Conservation (phyloP, 2,329 filamentous ascomycete species). For the Hypoxylon sp. region DNA sequence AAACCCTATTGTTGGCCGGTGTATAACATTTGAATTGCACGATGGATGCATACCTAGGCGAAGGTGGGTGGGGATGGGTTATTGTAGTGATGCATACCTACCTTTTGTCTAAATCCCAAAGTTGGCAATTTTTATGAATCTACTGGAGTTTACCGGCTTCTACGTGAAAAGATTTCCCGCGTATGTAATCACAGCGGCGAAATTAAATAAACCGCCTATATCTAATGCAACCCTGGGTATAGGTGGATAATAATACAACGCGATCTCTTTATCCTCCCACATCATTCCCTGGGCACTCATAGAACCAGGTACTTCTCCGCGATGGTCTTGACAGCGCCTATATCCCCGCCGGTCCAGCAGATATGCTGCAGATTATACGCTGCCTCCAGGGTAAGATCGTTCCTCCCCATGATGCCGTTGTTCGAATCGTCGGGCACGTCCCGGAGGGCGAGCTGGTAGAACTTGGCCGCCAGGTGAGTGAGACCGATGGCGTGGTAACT, state of each 20-base stretch:
- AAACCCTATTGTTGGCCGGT: no score
- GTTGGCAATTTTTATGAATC: no score
- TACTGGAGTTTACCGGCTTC: no score
- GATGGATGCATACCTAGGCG: no score
- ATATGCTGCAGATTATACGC: constrained; percentile 51
- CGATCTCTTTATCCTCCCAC: neutral
- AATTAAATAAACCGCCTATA: no score
- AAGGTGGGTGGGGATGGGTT: no score
- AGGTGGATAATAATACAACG: no score
- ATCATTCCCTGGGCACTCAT: constrained; percentile 7
- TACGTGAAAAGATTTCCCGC: no score
- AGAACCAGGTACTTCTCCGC: constrained; percentile 45
- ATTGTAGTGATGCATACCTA: no score
- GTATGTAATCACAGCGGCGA: no score
- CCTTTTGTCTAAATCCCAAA: no score
- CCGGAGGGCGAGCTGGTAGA: constrained; percentile 69
- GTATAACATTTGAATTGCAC: no score
- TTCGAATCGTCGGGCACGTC: constrained; percentile 48
- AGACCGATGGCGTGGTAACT: constrained; percentile 82
- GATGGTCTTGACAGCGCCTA: constrained; percentile 41
- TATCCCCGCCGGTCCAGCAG: constrained; percentile 47
- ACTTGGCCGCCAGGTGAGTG: constrained; percentile 76
- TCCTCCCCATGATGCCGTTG: constrained; percentile 39
- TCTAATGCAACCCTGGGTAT: neutral
- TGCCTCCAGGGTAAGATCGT: constrained; percentile 46